Evolutionary conservation across 2,329 filamentous ascomycete species (phyloP), one percentile per base, ranked within the genome.

Genomic region (Ramularia endophylla): DNA sequence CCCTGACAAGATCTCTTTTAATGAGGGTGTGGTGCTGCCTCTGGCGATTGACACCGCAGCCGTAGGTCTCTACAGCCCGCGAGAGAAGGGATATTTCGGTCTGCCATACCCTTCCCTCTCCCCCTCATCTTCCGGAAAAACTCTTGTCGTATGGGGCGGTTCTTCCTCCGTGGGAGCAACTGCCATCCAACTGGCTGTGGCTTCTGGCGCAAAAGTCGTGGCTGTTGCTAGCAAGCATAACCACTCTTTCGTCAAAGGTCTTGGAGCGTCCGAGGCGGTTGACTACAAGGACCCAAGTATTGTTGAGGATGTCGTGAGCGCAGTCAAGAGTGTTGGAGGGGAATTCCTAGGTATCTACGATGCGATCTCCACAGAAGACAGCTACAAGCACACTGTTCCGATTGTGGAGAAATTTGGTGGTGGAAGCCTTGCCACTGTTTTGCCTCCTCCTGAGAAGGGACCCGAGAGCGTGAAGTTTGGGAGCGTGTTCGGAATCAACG

Each of bases 291-390:
- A 45, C 32, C 20, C 48, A 3, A 51, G 44, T 7, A 47, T 66
- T 1, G 58, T 60, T 9, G 59, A 67, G 2, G 64, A 69, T 37
- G 62, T 69, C 29, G 52, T 69, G 16, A 46, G 48, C 8, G 65
- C 66, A 16, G 56, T 70, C 40, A 53, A 67, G 41, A 20, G 42
- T 8, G 41, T 34, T n/a, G 65, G 62, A 4, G 64, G 62, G 2
- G 62, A 66, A 9, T 70, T 67, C 36, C 55, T 53, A 5, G 69
- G 69, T 19, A 55, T 66, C n/a, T 69, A 63, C 44, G 69, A 71
- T 44, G 49, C 59, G 28, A 59, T 62, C 40, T 53, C 59, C 7
- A 41, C 37, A 15, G 53, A 52, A 3, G 40, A 40, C 0, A 54
- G 54, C 17, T 52, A 46, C 46, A 51, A 55, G 36, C 36, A 49